Percentiles rank a stretch among this genome's conserved stretches.
Conservation (phyloP, 306 rosid genomes). For the Trifolium subterraneum region DNA sequence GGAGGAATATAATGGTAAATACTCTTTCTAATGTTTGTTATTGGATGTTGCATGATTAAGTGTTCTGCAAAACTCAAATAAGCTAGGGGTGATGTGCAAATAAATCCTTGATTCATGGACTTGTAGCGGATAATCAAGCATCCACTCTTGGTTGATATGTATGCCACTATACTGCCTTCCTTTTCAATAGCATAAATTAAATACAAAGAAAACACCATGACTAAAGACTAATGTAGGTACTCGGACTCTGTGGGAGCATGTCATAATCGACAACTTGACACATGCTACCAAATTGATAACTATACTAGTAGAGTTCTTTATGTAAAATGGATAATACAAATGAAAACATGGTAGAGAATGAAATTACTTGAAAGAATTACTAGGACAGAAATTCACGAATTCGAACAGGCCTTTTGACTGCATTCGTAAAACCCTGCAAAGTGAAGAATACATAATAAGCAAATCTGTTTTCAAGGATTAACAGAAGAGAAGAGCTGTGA, state of each 20-base stretch:
- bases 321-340: neutral
- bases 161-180: conserved; percentile 2
- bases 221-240: neutral
- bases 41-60: neutral
- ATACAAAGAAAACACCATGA: neutral
- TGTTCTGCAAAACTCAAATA: neutral
- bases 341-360: conserved; percentile 12
- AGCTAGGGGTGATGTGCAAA: neutral
- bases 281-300: conserved; percentile 17
- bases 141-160: neutral
- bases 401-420: conserved; percentile 90
- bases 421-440: conserved; percentile 91
- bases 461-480: conserved; percentile 6
- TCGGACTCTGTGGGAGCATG: conserved; percentile 3
- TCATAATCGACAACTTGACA: neutral
- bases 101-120: neutral
- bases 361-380: conserved; percentile 31
- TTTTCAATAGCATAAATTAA: neutral
- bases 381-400: conserved; percentile 74
- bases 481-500: neutral
- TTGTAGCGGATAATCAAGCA: neutral
- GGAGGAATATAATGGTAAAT: neutral
- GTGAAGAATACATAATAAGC: conserved; percentile 22
- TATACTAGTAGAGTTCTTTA: conserved; percentile 3
- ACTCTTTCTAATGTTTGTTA: neutral